Evolutionary conservation across 257 asterid genomes (phyloP).

Genomic region (Nicotiana noctiflora): DNA sequence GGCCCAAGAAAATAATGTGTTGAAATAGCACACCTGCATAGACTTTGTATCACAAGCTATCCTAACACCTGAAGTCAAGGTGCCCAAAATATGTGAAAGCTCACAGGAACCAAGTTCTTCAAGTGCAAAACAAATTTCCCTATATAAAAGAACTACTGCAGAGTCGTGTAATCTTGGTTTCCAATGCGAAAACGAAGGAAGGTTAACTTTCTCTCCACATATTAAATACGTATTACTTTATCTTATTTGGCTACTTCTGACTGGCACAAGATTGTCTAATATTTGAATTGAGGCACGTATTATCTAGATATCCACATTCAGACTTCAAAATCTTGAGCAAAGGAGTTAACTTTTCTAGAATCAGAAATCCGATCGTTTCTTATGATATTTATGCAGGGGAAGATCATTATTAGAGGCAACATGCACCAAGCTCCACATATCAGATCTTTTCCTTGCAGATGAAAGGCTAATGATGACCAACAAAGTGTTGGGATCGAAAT

Average conservation of each 20-base stretch:
- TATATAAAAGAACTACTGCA: neutral
- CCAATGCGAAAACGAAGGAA: neutral
- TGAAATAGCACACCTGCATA: neutral
- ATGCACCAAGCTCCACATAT: neutral
- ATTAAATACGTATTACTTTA: neutral
- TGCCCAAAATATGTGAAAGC: neutral
- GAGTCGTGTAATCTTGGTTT: neutral
- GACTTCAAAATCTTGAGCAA: constrained; percentile 1
- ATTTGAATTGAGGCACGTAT: neutral
- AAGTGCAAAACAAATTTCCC: neutral
- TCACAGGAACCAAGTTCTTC: neutral
- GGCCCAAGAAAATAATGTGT: neutral
- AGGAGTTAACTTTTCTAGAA: neutral
- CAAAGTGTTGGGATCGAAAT: no score
- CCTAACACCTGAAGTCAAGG: neutral
- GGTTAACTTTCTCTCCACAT: neutral
- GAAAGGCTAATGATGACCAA: neutral
- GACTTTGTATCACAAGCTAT: neutral
- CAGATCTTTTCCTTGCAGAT: neutral
- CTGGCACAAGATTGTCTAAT: neutral
- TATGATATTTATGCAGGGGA: neutral
- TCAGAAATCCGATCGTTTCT: neutral
- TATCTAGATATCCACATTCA: neutral
- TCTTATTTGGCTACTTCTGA: neutral
- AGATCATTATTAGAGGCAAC: neutral